Conservation (phyloP, 306 rosid species). For the Casuarina glauca region DNA sequence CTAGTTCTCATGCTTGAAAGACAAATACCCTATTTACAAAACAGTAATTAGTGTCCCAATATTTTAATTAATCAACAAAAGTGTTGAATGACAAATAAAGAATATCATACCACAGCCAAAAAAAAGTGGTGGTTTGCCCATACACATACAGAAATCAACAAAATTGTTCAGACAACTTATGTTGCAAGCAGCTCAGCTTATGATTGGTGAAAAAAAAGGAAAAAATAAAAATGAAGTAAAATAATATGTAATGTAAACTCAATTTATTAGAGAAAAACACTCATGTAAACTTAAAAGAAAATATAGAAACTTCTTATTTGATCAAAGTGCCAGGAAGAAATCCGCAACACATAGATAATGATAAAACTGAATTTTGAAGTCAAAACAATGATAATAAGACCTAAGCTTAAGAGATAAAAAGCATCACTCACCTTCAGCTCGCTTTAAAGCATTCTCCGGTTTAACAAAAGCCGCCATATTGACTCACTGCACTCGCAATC, state of each 20-base stretch:
- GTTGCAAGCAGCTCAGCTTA: not conserved
- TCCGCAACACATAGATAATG: not conserved
- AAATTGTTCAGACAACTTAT: not conserved
- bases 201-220: not conserved
- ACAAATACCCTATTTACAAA: not conserved
- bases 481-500: not conserved
- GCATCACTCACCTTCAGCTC: conserved; percentile 52
- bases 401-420: not conserved
- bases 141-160: not conserved
- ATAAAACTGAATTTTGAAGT: not conserved
- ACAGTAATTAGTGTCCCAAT: not conserved
- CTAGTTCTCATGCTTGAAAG: not conserved
- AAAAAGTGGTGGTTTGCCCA: not conserved
- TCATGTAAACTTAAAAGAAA: not conserved
- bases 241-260: not conserved
- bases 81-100: not conserved
- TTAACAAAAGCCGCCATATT: conserved; percentile 50
- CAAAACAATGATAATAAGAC: not conserved
- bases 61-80: conserved; percentile 1
- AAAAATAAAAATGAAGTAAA: not conserved
- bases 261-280: not conserved
- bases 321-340: not conserved
- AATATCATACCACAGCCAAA: not conserved
- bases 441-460: conserved; percentile 66
- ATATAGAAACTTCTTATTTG: not conserved